Evolutionary conservation across 2,329 filamentous ascomycete species (phyloP), one percentile per base, ranked within the genome.

Genomic region (Botrytis aclada): DNA sequence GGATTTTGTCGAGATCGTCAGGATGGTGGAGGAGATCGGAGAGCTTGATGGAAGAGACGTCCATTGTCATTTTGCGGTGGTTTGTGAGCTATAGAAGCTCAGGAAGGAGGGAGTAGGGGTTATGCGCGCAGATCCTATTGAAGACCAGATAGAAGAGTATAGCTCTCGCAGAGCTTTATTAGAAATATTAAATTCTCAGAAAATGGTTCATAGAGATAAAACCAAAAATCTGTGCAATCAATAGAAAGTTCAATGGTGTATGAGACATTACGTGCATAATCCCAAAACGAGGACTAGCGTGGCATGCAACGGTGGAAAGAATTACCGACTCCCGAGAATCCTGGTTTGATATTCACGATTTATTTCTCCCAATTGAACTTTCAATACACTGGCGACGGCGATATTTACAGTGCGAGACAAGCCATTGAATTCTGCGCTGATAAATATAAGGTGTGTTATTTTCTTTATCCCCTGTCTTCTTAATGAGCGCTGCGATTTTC

Each of bases 1-100:
- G 86, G 80, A 99, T 95, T 86, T 98, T 98, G 85, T 99, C 96
- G 77, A 99, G 90, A 84, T 99, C 96, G 81, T 99, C 96, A 4
- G 96, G 94, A 81, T 97, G 94, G 80, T 94, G 93, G 77, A 99
- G 90, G 75, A 98, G 89, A 86, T 98, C 95, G 77, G 94, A 90
- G 82, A 99, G 90, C 86, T 95, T 95, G 66, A 80, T 75, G 43
- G 77, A 78, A 56, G 80, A 80, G 73, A 77, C 79, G 47, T 81
- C 80, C 79, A 82, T 81, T 20, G 75, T 79, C 73, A 78, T 79
- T 62, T 76, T 54, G 45, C 71, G 47, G 45, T 54, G 34, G 41
- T 37, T 45, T 67, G n/a, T 16, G 41, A 51, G 56, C 58, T 70
- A 12, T 9, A 9, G 32, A 25, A 51, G 56, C 56, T 70, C 41